Evolutionary conservation across 139 green algal genomes (phyloP), one percentile per base, ranked within the genome.

Genomic region (Nannochloris sp.): DNA sequence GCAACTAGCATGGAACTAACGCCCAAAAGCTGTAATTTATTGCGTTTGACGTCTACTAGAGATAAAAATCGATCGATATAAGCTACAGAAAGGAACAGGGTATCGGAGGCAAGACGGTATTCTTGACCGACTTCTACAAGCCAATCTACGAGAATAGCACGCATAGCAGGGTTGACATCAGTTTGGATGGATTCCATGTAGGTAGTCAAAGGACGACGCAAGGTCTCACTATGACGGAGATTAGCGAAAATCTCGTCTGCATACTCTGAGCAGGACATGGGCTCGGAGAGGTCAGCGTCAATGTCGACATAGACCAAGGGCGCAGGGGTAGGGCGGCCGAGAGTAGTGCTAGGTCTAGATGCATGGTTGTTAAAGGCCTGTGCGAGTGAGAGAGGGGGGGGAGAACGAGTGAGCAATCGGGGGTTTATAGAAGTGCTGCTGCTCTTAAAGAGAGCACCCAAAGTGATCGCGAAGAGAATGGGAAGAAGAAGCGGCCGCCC

Each of bases 131-230:
- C 72, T 81, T 99, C 93, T 15, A 98, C 88, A 34, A 98, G 79
- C 93, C 93, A 99, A 76, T 99, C 93, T 4, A 98, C 85, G 15
- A 99, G 71, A 67, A 99, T 97, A 42, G 71, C 70, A 31, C 93
- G 86, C 92, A 98, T 98, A 35, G 82, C 81, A 7, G 80, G 53
- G 44, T 88, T 96, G 47, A 97, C 90, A 60, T 98, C 92, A 0
- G 42, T 69, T 74, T 97, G 91, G n/a, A 89, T 60, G 0, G 54
- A 36, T 25, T 85, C 73, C 65, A 95, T 80, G 75, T 96, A 95
- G 14, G 71, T 51, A 2, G 79, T 63, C 58, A 72, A 80, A 12
- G 89, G 82, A 9, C 83, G 72, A 13, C 75, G 64, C 51, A 65
- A 53, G n/a, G 64, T 58, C 67, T 79, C 63, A 23, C 25, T 55